A percentile compares a stretch with the other conserved stretches of the same genome.
Evolutionary conservation across 345 rosid genomes (phyloP).

Genomic region (Populus alba): DNA sequence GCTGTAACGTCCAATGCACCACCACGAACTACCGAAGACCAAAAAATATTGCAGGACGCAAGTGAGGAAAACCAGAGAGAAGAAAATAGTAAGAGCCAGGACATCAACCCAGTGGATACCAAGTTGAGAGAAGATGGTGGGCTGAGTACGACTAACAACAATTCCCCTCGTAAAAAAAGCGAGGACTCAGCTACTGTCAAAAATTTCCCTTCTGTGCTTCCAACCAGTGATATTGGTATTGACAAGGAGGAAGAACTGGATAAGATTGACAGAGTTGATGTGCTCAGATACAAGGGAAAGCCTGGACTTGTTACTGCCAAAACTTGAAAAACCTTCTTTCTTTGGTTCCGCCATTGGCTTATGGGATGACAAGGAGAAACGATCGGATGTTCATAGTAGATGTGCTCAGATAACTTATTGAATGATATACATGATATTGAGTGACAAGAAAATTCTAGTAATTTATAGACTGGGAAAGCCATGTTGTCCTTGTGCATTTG

Average conservation of each 20-base stretch:
- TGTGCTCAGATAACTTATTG: background rate
- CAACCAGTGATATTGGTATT: conserved; percentile 44
- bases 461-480: background rate
- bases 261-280: conserved; percentile 52
- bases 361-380: background rate
- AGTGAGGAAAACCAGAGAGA: conserved; percentile 22
- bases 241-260: conserved; percentile 57
- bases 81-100: conserved; percentile 48
- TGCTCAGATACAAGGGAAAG: conserved; percentile 15
- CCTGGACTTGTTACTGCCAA: background rate
- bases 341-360: background rate
- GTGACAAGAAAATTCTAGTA: background rate
- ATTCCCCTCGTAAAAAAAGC: conserved; percentile 38
- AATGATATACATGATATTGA: background rate
- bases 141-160: conserved; percentile 47
- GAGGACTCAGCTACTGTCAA: conserved; percentile 37
- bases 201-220: conserved; percentile 42
- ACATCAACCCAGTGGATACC: conserved; percentile 35
- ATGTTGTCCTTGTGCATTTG: background rate
- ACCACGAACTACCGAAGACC: conserved; percentile 36
- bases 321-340: background rate
- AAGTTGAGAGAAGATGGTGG: conserved; percentile 44
- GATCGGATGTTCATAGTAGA: background rate
- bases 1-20: conserved; percentile 3
- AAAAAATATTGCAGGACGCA: conserved; percentile 34